Evolutionary conservation across 257 asterid genomes (phyloP), one percentile per base, ranked within the genome.

Genomic region (Solanum peruvianum): DNA sequence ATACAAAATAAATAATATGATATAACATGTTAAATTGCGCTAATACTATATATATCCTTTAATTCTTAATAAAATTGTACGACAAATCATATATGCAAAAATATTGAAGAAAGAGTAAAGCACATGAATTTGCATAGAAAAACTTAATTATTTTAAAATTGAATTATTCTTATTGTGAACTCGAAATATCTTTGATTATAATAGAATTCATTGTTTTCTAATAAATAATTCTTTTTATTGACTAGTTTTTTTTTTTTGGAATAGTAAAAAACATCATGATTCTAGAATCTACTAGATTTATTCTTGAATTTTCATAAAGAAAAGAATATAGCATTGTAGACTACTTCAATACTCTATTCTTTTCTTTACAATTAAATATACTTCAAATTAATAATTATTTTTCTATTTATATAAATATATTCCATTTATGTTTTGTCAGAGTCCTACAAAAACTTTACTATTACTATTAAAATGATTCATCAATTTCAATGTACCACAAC

Each of bases 71-170:
- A 56, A 18, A 18, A 18, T 2, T 18, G 0, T 56, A 56, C 0
- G 0, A n/a, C 11, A 20, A 56, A 56, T 10, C 0, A 4, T 7
- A 56, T 56, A 56, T 10, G 0, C 0, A 2, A 33, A 31, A 16
- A 33, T 14, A 16, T 27, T 67, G 10, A 11, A 29, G 2, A 29
- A 18, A 71, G 15, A 71, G 15, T 33, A 21, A 33, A 33, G 27
- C 2, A 71, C 1, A 35, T 71, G 7, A 71, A 10, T 18, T 33
- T 0, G 0, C 6, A 4, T 71, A 0, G 0, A 7, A 4, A 1
- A 71, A 29, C 1, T 29, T 29, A 3, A 29, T 12, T 1, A 6
- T 16, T 21, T 67, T 58, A 20, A 58, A 20, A 58, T 3, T 67
- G 27, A 67, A 29, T 0, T 25, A 69, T 18, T 69, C 1, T 5